Conservation (phyloP, 768 basidiomycete genomes). For the Clathrus columnatus region DNA sequence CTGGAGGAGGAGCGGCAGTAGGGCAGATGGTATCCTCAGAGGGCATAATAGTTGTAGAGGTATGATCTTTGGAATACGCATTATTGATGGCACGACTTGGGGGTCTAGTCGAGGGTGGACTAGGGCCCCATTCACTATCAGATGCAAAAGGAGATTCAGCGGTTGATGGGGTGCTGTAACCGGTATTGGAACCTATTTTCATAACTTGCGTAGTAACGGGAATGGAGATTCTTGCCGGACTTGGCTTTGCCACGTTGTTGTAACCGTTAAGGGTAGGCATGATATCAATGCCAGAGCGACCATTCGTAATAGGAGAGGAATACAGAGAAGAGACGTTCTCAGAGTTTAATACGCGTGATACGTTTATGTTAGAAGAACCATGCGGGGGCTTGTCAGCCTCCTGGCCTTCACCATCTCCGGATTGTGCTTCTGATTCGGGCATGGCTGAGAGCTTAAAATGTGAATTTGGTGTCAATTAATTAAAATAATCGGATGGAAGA, state of each 20-base stretch:
- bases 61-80: constrained; percentile 9
- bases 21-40: constrained; percentile 4
- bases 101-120: constrained; percentile 52
- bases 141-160: constrained; percentile 43
- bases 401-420: constrained; percentile 4
- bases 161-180: constrained; percentile 29
- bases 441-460: not conserved
- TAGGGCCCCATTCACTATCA: constrained; percentile 48
- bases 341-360: not conserved
- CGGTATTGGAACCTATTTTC: constrained; percentile 31
- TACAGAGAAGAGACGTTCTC: not conserved
- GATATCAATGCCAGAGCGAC: not conserved
- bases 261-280: not conserved
- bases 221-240: not conserved
- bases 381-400: constrained; percentile 9
- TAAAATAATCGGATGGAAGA: not conserved
- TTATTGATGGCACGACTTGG: constrained; percentile 42
- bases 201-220: constrained; percentile 17
- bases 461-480: not conserved
- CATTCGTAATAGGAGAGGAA: not conserved
- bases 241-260: not conserved
- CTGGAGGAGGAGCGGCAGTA: constrained; percentile 16
- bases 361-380: not conserved
- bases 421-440: constrained; percentile 8
- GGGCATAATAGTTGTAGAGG: constrained; percentile 5